Percentiles rank a stretch among this genome's conserved stretches.
These are phyloP conservation scores for Trifolium repens DNA, from an alignment of 306 rosid genomes.

Conservation along the genomic window DNA sequence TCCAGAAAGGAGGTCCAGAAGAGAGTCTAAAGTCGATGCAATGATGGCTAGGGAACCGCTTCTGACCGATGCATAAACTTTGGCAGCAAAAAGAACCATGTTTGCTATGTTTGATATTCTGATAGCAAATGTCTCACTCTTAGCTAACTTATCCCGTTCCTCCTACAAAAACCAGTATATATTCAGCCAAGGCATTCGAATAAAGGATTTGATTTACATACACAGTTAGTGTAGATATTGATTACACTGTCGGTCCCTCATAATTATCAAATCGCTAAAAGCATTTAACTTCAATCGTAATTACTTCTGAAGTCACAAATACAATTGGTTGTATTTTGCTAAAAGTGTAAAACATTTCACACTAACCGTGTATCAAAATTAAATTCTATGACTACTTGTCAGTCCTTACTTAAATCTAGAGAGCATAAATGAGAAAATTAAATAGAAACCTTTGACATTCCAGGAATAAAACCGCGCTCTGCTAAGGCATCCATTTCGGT, in stretches of 20 bases:
- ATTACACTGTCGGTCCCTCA: too few relatives aligned
- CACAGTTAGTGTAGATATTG: too few relatives aligned
- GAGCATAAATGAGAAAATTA: conserved; percentile 6
- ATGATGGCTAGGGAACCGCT: conserved; percentile 99
- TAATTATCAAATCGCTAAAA: too few relatives aligned
- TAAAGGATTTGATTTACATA: background rate
- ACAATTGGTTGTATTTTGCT: too few relatives aligned
- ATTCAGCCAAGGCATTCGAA: conserved; percentile 38
- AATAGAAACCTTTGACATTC: conserved; percentile 83
- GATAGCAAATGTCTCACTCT: conserved; percentile 90
- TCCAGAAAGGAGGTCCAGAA: conserved; percentile 96
- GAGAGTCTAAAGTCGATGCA: conserved; percentile 96
- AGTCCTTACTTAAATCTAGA: background rate
- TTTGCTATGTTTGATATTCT: conserved; percentile 89
- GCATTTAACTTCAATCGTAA: too few relatives aligned
- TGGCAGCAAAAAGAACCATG: conserved; percentile 87
- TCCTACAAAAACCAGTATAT: conserved; percentile 59
- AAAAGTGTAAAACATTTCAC: too few relatives aligned
- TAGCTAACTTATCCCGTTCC: conserved; percentile 81
- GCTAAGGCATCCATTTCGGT: conserved; percentile 95
- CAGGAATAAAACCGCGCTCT: conserved; percentile 82
- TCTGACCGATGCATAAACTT: conserved; percentile 87
- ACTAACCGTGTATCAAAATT: too few relatives aligned
- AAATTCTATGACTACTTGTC: too few relatives aligned
- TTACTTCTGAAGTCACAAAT: too few relatives aligned